These are phyloP conservation scores for Buddleja alternifolia DNA, from an alignment of 257 asterid genomes.

Conservation along the genomic window DNA sequence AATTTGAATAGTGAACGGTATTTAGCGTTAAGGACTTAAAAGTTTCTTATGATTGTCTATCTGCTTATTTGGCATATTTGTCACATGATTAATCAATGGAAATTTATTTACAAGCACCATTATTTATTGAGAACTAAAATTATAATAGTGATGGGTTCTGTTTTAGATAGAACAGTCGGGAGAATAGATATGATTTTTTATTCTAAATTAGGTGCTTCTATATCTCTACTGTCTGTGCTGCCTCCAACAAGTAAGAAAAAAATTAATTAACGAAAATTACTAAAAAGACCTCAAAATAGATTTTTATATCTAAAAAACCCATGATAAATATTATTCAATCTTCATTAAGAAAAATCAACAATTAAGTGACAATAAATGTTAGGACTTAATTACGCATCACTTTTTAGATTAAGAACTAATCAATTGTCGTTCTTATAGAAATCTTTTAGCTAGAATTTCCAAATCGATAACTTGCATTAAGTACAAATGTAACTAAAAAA, in stretches of 20 bases:
- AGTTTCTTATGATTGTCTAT: slow-evolving; percentile 31
- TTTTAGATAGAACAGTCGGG: slow-evolving; percentile 11
- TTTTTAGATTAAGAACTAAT: too few species aligned
- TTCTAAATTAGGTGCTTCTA: background rate
- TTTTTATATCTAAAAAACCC: too few species aligned
- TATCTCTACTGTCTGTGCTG: slow-evolving; percentile 1
- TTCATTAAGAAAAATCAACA: too few species aligned
- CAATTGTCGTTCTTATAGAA: too few species aligned
- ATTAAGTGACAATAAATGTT: too few species aligned
- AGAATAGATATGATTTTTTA: slow-evolving; percentile 3
- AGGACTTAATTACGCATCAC: too few species aligned
- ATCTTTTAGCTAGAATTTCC: too few species aligned
- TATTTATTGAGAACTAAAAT: slow-evolving; percentile 3
- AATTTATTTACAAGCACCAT: slow-evolving; percentile 15
- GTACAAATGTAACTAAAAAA: background rate
- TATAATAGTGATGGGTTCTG: slow-evolving; percentile 3
- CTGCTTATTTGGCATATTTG: slow-evolving; percentile 22
- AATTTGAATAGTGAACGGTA: slow-evolving; percentile 20
- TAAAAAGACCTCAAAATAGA: too few species aligned
- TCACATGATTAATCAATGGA: slow-evolving; percentile 14
- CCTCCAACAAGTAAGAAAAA: slow-evolving; percentile 2
- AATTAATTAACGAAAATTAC: background rate
- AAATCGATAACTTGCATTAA: too few species aligned
- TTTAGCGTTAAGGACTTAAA: slow-evolving; percentile 14
- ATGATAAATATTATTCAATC: too few species aligned